Evolutionary conservation across 2,329 filamentous ascomycete genomes (phyloP), one percentile per base, ranked within the genome.

Genomic region (Monilinia vaccinii-corymbosi): DNA sequence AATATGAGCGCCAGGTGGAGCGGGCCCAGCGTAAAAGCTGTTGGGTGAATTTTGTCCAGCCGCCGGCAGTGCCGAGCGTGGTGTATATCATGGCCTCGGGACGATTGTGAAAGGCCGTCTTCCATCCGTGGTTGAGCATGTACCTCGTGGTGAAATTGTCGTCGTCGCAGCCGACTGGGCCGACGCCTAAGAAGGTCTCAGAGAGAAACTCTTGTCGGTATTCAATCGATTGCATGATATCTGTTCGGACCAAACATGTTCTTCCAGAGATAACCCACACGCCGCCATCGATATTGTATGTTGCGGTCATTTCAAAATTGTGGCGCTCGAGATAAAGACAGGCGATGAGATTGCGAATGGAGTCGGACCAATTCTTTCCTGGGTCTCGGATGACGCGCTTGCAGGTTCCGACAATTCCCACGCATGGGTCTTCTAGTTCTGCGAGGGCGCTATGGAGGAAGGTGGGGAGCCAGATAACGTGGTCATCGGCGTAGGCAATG

Each of bases 111-210:
- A 86, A 78, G 49, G 76, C 75, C 61, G 85, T 78, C 9, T 76
- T 73, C 75, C 77, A 83, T n/a, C 75, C 76, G 7, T 76, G 69
- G 11, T 72, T 72, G 46, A 81, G 76, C 7, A 79, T 74, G 62
- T 76, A 81, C 13, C 83, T 74, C 0, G 83, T 86, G 40, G 81
- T 73, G 65, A 78, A 85, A 69, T 86, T 86, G 72, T 87, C 83
- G 61, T 86, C 83, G 62, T 86, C 83, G 0, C 75, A 74, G 23
- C 78, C 77, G 2, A 84, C 69, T 0, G 79, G 78, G 0, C 75
- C 75, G 0, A 77, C 71, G 0, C 69, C 49, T 60, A 78, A 74
- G 72, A 79, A 83, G 60, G 78, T 75, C 65, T 86, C 83, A 52
- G 78, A 73, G 1, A 71, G 68, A 68, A 80, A 85, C 0, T 64